Conservation (phyloP, 768 basidiomycete species). For the Calocybe indica region DNA sequence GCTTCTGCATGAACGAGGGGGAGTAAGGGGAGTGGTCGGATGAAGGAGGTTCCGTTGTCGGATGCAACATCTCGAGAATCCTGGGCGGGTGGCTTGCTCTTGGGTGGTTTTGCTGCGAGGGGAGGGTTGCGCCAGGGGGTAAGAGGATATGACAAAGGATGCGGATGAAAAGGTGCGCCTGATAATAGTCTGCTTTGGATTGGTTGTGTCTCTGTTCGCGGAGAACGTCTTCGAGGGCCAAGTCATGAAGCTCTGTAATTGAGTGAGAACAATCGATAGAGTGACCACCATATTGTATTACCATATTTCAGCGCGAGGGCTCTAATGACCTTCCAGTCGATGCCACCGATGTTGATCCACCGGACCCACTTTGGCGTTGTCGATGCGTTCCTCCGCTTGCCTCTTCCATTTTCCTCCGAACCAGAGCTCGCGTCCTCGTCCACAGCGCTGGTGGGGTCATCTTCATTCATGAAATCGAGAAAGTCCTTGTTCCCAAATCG, state of each 20-base stretch:
- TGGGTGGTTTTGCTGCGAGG: background rate
- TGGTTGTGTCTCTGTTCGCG: conserved; percentile 45
- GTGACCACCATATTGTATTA: conserved; percentile 10
- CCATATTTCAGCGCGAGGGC: conserved; percentile 53
- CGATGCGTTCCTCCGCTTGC: background rate
- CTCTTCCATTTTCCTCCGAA: background rate
- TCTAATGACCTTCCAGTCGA: conserved; percentile 61
- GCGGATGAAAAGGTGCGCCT: conserved; percentile 59
- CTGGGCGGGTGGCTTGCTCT: background rate
- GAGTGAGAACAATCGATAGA: conserved; percentile 8
- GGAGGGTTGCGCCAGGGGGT: background rate
- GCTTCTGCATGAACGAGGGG: no score
- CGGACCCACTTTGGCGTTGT: conserved; percentile 30
- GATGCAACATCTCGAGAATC: no score
- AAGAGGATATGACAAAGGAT: conserved; percentile 45
- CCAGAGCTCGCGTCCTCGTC: no score
- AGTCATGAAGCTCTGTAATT: conserved; percentile 50
- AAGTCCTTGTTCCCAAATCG: conserved; percentile 48
- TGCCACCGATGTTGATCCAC: conserved; percentile 63
- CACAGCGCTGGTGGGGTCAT: conserved; percentile 7
- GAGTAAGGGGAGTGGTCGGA: no score
- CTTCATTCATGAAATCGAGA: conserved; percentile 34
- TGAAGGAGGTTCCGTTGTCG: no score
- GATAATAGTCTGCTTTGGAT: conserved; percentile 41
- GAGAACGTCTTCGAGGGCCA: conserved; percentile 61